These are phyloP conservation scores for Teratosphaeria nubilosa DNA, from an alignment of 2,329 filamentous ascomycete species.

Conservation along the genomic window DNA sequence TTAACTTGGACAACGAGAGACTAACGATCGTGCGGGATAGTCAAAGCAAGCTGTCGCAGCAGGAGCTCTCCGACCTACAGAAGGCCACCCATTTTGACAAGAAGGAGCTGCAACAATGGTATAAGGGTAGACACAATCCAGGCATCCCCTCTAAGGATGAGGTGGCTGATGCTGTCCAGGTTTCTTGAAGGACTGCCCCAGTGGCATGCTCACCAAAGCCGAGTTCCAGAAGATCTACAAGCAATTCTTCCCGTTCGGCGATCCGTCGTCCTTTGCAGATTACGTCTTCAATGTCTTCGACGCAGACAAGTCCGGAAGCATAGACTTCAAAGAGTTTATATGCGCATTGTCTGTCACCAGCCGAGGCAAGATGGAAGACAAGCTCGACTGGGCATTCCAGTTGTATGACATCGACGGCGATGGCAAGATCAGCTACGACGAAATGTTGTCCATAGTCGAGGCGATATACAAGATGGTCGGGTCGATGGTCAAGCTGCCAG, in stretches of 20 bases:
- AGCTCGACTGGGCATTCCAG: slow-evolving; percentile 98
- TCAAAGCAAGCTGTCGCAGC: slow-evolving; percentile 95
- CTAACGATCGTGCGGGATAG: slow-evolving; percentile 42
- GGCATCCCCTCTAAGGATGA: not conserved
- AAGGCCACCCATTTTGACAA: slow-evolving; percentile 98
- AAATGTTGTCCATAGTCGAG: slow-evolving; percentile 98
- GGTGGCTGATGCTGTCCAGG: slow-evolving; percentile 43
- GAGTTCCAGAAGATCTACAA: slow-evolving; percentile 99
- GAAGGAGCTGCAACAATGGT: slow-evolving; percentile 99
- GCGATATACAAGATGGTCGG: slow-evolving; percentile 99
- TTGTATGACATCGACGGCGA: slow-evolving; percentile 98
- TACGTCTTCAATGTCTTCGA: slow-evolving; percentile 99
- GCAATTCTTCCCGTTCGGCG: slow-evolving; percentile 98
- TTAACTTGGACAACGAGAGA: slow-evolving; percentile 18
- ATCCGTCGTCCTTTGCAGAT: slow-evolving; percentile 93
- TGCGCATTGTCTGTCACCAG: slow-evolving; percentile 94
- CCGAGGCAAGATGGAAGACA: slow-evolving; percentile 98
- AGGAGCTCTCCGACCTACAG: slow-evolving; percentile 90
- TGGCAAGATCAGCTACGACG: slow-evolving; percentile 96
- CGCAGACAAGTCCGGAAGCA: slow-evolving; percentile 90
- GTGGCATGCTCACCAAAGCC: slow-evolving; percentile 91
- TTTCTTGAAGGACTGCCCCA: slow-evolving; percentile 96
- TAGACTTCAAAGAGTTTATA: slow-evolving; percentile 99
- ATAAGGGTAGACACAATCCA: slow-evolving; percentile 63
- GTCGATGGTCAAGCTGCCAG: slow-evolving; percentile 96